These are phyloP conservation scores for Apiospora hydei DNA, from an alignment of 2,329 filamentous ascomycete species.

Conservation along the genomic window DNA sequence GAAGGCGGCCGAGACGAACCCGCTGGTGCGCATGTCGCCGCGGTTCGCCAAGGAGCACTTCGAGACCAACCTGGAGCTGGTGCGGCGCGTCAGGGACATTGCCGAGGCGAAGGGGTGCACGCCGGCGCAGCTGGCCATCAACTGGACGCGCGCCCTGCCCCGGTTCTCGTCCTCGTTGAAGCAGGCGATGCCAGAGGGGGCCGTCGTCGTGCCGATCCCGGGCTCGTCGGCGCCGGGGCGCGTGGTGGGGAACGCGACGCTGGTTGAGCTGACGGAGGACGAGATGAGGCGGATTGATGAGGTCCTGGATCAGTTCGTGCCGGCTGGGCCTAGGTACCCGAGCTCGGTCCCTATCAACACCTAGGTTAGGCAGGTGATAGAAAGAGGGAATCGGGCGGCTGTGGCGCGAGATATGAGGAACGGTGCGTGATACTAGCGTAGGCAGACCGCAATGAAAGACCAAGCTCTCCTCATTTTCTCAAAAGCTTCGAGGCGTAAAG, in stretches of 20 bases:
- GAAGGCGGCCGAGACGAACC: not conserved
- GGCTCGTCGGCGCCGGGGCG: not conserved
- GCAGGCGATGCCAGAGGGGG: not conserved
- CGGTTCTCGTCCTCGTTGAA: not conserved
- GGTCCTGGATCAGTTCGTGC: not conserved
- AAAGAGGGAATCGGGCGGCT: not conserved
- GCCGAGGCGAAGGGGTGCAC: not conserved
- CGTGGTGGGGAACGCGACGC: not conserved
- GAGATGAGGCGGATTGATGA: conserved; percentile 16
- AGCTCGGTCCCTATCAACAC: conserved; percentile 13
- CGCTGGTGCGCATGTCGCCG: not conserved
- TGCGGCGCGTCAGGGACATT: not conserved
- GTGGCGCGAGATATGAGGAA: not conserved
- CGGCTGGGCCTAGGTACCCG: not conserved
- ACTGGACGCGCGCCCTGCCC: not conserved
- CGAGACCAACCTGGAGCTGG: not conserved
- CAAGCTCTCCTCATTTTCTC: not conserved
- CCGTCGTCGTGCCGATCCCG: conserved; percentile 6
- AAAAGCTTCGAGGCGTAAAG: not conserved
- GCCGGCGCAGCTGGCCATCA: conserved; percentile 10
- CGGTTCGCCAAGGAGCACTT: conserved; percentile 21
- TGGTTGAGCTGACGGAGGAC: not conserved
- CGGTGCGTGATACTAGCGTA: not conserved
- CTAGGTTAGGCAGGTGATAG: not conserved
- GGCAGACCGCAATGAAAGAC: not conserved